Conservation (phyloP, 2,329 filamentous ascomycete species). For the Ophiostoma ulmi region DNA sequence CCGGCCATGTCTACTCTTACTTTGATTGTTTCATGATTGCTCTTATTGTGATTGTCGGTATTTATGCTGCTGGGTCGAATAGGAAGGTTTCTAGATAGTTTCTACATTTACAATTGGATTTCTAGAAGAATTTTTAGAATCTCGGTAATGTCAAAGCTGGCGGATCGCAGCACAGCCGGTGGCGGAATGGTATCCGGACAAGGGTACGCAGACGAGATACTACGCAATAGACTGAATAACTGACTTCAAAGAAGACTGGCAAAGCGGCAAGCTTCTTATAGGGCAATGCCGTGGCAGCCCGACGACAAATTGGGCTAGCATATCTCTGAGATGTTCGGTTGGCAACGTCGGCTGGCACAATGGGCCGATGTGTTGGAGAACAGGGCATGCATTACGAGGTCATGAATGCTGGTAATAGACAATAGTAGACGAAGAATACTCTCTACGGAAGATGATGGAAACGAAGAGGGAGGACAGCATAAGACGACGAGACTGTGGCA, state of each 20-base stretch:
- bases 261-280: not conserved
- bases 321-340: too few species aligned
- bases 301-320: not conserved
- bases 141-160: not conserved
- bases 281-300: not conserved
- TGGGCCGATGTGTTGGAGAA: not conserved
- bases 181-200: not conserved
- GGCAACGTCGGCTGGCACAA: too few species aligned
- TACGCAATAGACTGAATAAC: not conserved
- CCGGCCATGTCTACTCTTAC: not conserved
- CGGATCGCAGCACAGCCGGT: not conserved
- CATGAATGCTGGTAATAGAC: not conserved
- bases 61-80: not conserved
- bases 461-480: not conserved
- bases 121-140: not conserved
- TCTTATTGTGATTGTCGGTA: slow-evolving; percentile 4
- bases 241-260: not conserved
- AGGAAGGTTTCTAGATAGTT: not conserved
- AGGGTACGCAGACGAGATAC: not conserved
- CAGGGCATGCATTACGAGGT: not conserved
- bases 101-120: not conserved
- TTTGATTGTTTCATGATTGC: not conserved
- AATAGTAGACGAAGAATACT: not conserved
- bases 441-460: not conserved
- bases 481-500: not conserved